phyloP scores from a whole-genome alignment of 2,329 filamentous ascomycete genomes.

The Escovopsis weberi region DNA sequence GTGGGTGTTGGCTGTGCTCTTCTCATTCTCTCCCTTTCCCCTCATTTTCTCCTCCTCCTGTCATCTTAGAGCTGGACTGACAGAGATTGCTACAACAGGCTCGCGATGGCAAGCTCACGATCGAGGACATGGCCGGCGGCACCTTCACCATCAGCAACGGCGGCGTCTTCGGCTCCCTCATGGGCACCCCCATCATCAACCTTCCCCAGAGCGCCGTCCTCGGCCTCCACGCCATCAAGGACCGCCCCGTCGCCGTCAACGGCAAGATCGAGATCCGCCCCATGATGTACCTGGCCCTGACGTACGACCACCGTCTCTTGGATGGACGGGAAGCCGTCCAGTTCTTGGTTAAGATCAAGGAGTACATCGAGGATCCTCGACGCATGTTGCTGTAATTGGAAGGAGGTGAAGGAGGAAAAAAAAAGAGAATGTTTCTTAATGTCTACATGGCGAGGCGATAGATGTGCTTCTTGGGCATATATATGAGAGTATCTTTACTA shows the following conservation, averaged over 20 bases:
- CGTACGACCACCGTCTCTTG: conserved; percentile 91
- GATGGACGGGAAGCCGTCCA: conserved; percentile 93
- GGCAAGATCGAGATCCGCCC: conserved; percentile 91
- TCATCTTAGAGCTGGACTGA: no score
- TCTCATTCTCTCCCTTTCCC: background rate
- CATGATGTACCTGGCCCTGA: conserved; percentile 99
- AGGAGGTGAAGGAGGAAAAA: no score
- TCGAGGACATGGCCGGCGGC: conserved; percentile 97
- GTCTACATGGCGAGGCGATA: no score
- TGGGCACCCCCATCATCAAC: conserved; percentile 98
- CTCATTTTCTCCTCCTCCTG: no score
- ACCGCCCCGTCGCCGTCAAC: conserved; percentile 76
- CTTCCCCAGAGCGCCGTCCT: conserved; percentile 84
- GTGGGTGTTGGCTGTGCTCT: conserved; percentile 29
- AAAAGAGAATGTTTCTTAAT: no score
- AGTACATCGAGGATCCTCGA: conserved; percentile 89
- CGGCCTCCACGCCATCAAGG: conserved; percentile 92
- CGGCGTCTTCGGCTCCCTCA: conserved; percentile 90
- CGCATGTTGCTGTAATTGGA: conserved; percentile 60
- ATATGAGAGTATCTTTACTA: no score
- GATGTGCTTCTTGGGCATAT: no score
- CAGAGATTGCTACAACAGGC: conserved; percentile 39
- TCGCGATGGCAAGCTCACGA: conserved; percentile 88
- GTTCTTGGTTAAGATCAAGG: conserved; percentile 94
- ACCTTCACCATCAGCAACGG: conserved; percentile 98